Evolutionary conservation across 306 rosid genomes (phyloP).

Genomic region (Dryas drummondii): DNA sequence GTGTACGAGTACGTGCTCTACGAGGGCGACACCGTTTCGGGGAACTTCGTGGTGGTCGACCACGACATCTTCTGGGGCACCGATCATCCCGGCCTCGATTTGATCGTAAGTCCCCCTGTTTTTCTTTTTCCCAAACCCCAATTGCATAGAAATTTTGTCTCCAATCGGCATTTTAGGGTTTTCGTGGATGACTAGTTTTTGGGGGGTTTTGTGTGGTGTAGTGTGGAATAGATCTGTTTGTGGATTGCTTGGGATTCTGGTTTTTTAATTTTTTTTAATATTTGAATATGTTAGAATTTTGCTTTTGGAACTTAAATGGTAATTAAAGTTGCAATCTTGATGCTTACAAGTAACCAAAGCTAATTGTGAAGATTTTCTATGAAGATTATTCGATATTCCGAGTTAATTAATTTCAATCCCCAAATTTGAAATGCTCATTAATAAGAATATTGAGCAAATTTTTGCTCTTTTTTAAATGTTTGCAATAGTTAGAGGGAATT

Average conservation of each 20-base stretch:
- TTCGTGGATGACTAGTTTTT: neutral
- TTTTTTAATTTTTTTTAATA: neutral
- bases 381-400: neutral
- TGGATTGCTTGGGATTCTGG: neutral
- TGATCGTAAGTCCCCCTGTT: conserved; percentile 44
- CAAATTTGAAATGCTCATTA: neutral
- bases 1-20: conserved; percentile 84
- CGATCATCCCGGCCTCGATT: conserved; percentile 96
- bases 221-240: neutral
- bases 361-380: neutral
- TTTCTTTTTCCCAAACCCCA: neutral
- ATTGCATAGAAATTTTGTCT: neutral
- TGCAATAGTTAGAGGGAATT: neutral
- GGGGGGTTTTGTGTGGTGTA: neutral
- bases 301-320: neutral
- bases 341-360: neutral
- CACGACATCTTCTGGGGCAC: conserved; percentile 92
- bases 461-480: neutral
- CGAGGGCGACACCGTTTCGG: conserved; percentile 79
- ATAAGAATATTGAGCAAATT: neutral
- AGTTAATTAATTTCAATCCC: neutral
- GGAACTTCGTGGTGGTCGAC: conserved; percentile 92
- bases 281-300: neutral
- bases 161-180: neutral
- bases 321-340: neutral